Percentiles rank a stretch among this genome's conserved stretches.
phyloP scores from a whole-genome alignment of 495 filamentous ascomycete genomes.

The Aspergillus sclerotiicarbonarius region DNA sequence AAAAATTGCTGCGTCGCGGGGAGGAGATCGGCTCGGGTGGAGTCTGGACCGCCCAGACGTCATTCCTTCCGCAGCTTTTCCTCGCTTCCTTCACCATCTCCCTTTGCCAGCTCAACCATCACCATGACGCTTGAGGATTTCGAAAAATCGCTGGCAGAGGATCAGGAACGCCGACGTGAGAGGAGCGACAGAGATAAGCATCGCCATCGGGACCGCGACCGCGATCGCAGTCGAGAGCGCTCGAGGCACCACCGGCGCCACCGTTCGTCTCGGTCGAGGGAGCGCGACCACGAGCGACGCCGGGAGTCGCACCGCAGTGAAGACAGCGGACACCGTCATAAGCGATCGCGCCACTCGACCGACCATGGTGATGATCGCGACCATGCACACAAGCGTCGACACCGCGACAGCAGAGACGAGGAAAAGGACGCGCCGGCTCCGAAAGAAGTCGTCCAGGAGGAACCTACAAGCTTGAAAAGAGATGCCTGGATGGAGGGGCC shows the following conservation, averaged over 20 bases:
- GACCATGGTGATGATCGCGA: conserved; percentile 43
- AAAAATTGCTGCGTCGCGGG: conserved; percentile 36
- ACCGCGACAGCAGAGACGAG: conserved; percentile 29
- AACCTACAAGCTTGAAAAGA: conserved; percentile 49
- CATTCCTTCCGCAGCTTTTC: conserved; percentile 28
- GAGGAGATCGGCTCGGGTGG: conserved; percentile 34
- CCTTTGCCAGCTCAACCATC: not conserved
- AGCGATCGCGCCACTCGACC: conserved; percentile 50
- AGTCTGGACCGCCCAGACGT: conserved; percentile 37
- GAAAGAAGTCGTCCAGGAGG: conserved; percentile 34
- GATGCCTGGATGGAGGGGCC: conserved; percentile 97
- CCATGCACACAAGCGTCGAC: conserved; percentile 34
- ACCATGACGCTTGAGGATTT: conserved; percentile 56
- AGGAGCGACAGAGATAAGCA: conserved; percentile 36
- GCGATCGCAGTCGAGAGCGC: conserved; percentile 40
- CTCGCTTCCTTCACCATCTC: conserved; percentile 14
- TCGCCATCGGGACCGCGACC: conserved; percentile 38
- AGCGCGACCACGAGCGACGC: conserved; percentile 31
- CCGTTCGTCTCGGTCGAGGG: conserved; percentile 44
- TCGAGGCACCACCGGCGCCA: conserved; percentile 38
- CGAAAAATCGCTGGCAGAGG: conserved; percentile 49
- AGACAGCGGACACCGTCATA: conserved; percentile 51
- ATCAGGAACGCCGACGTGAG: conserved; percentile 34
- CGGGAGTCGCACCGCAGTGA: conserved; percentile 38
- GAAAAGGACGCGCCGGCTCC: conserved; percentile 20